These are phyloP conservation scores for Vicia villosa DNA, from an alignment of 306 rosid species.

Conservation along the genomic window DNA sequence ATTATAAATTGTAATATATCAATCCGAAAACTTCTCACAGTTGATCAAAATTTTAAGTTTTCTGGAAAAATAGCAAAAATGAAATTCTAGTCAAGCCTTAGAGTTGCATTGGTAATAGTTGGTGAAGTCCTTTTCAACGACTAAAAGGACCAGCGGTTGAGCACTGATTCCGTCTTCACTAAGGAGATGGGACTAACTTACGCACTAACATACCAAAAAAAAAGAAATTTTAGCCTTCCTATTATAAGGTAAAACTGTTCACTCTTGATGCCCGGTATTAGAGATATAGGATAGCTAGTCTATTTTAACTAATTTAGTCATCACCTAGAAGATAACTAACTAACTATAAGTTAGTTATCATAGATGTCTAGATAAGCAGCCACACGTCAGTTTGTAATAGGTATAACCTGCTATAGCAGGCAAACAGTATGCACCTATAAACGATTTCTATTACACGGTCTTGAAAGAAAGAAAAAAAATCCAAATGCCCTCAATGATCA, in stretches of 20 bases:
- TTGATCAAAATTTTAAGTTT: slow-evolving; percentile 7
- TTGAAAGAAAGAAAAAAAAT: neutral
- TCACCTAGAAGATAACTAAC: too few species aligned
- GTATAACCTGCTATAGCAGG: too few species aligned
- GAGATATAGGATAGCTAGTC: too few species aligned
- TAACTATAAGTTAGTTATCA: too few species aligned
- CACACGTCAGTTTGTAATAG: too few species aligned
- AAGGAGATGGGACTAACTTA: slow-evolving; percentile 1
- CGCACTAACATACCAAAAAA: neutral
- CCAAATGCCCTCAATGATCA: neutral
- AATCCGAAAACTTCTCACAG: neutral
- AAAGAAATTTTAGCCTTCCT: neutral
- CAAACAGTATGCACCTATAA: too few species aligned
- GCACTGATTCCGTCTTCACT: neutral
- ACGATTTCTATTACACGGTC: neutral
- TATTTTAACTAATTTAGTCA: too few species aligned
- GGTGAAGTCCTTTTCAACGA: neutral
- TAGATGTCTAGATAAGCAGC: too few species aligned
- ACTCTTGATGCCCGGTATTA: neutral
- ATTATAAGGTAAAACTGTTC: neutral
- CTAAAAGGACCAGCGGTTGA: slow-evolving; percentile 3
- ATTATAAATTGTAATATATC: slow-evolving; percentile 13
- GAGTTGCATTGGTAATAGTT: slow-evolving; percentile 3
- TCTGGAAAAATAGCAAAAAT: slow-evolving; percentile 13
- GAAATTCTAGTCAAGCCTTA: neutral